These are phyloP conservation scores for Fusarium torulosum DNA, from an alignment of 2,329 filamentous ascomycete genomes.

Conservation along the genomic window DNA sequence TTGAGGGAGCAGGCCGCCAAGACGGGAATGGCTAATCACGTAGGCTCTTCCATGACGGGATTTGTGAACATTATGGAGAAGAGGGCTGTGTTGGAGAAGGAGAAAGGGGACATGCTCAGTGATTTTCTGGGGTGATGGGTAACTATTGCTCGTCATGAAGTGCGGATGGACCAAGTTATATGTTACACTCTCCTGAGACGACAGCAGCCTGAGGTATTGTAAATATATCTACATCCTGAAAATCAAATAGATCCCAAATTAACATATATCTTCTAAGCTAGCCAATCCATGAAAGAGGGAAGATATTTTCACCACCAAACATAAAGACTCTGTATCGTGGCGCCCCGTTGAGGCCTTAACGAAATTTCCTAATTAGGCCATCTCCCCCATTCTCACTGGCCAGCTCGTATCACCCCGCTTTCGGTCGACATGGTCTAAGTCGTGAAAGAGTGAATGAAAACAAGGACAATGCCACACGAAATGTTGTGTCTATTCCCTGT, in stretches of 20 bases:
- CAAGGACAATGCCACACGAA: conserved; percentile 12
- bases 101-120: too few species aligned
- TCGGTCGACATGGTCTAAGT: conserved; percentile 11
- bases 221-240: background rate
- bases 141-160: too few species aligned
- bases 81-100: background rate
- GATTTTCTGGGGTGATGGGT: too few species aligned
- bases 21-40: background rate
- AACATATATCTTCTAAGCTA: background rate
- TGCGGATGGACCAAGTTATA: too few species aligned
- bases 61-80: background rate
- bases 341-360: background rate
- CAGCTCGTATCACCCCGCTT: conserved; percentile 41
- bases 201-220: too few species aligned
- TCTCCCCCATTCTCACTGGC: conserved; percentile 48
- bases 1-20: background rate
- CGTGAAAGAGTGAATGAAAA: conserved; percentile 14
- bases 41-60: background rate
- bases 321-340: background rate
- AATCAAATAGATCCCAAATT: background rate
- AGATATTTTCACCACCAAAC: background rate
- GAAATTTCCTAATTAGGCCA: conserved; percentile 50
- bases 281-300: background rate
- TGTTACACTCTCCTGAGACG: too few species aligned
- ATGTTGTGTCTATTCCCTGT: background rate